Percentiles rank a stretch among this genome's conserved stretches.
phyloP scores from a whole-genome alignment of 2,329 filamentous ascomycete genomes.

The Sphaerulina musiva region DNA sequence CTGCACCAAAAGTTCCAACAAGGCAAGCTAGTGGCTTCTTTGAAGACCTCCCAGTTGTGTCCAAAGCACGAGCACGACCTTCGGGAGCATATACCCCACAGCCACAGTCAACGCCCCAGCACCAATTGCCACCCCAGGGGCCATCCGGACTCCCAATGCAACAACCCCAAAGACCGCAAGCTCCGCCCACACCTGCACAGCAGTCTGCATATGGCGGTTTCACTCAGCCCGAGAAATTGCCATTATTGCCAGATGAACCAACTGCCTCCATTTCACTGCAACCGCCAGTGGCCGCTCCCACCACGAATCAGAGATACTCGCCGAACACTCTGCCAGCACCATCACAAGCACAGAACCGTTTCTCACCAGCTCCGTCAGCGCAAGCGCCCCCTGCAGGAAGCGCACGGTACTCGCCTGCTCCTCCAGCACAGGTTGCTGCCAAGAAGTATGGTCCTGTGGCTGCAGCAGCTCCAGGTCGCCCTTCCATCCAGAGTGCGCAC shows the following conservation, averaged over 20 bases:
- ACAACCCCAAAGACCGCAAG: conserved; percentile 17
- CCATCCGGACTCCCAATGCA: conserved; percentile 16
- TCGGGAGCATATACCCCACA: conserved; percentile 28
- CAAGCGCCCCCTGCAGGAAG: conserved; percentile 36
- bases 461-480: conserved; percentile 3
- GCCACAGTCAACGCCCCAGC: conserved; percentile 12
- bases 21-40: conserved; percentile 42
- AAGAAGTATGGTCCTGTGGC: conserved; percentile 39
- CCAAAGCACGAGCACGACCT: conserved; percentile 35
- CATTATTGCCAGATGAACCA: conserved; percentile 36
- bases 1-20: conserved; percentile 6
- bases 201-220: conserved; percentile 26
- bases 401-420: conserved; percentile 54
- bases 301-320: conserved; percentile 22
- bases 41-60: conserved; percentile 42
- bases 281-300: conserved; percentile 13
- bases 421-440: conserved; percentile 35
- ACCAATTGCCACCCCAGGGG: conserved; percentile 13
- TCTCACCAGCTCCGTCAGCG: conserved; percentile 30
- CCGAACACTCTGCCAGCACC: conserved; percentile 23
- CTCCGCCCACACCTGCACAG: conserved; percentile 22
- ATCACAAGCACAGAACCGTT: conserved; percentile 18
- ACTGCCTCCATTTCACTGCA: conserved; percentile 22
- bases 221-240: conserved; percentile 39
- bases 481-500: conserved; percentile 35